These are phyloP conservation scores for Mesostigma viride DNA, from an alignment of 139 green algal species.

Conservation along the genomic window DNA sequence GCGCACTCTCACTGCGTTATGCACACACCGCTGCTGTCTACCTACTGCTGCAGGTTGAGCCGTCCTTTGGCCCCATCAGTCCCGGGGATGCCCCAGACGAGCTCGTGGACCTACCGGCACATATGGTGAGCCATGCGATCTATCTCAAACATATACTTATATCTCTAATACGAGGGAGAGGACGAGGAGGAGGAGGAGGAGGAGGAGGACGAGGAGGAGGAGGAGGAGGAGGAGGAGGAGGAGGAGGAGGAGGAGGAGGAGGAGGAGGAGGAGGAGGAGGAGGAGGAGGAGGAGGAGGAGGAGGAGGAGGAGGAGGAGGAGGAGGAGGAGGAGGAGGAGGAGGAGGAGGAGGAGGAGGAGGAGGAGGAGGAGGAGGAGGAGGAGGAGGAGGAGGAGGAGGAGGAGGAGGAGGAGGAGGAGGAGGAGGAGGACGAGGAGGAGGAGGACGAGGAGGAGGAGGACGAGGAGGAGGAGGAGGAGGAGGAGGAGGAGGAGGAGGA, in stretches of 20 bases:
- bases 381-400: conserved; percentile 8
- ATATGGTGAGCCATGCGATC: no score
- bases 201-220: not conserved
- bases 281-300: conserved; percentile 9
- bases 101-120: no score
- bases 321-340: conserved; percentile 1
- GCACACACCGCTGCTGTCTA: no score
- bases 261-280: conserved; percentile 17
- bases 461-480: conserved; percentile 8
- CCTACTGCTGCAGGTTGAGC: no score
- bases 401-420: not conserved
- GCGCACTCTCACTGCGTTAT: no score
- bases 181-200: not conserved
- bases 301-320: conserved; percentile 12
- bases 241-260: no score
- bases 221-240: not conserved
- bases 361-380: not conserved
- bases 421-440: not conserved
- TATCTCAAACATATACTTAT: no score
- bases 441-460: not conserved
- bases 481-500: not conserved
- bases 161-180: no score
- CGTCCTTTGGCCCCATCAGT: no score
- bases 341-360: conserved; percentile 1
- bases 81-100: no score